Evolutionary conservation across 2,329 filamentous ascomycete species (phyloP), one percentile per base, ranked within the genome.

Genomic region (Trichoderma endophyticum): DNA sequence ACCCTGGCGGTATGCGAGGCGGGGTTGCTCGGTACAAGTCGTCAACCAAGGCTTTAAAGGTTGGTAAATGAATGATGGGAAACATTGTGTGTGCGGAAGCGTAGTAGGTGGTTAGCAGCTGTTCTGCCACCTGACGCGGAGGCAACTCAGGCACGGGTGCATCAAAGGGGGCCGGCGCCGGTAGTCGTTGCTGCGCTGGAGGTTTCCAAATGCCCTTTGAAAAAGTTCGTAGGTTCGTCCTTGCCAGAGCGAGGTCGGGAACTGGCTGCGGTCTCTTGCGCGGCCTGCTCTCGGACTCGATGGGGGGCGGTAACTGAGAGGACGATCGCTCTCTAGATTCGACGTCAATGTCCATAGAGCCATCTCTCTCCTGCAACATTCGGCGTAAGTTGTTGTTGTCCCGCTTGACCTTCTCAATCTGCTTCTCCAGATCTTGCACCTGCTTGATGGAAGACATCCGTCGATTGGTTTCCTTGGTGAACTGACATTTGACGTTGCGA

Each of bases 361-460:
- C 84, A 71, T 85, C 83, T 69, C 83, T 80, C 63, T 86, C 85
- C 56, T 84, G 82, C 57, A 93, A 82, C 77, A 91, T 88, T 34
- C 91, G 90, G 67, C 90, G 89, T 51, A 97, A 84, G 73, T 90
- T 91, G 71, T 85, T 87, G 77, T 97, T 95, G 80, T 97, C 93
- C 72, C 93, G 90, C 79, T 91, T 93, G 54, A 96, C 87, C 67
- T 91, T 88, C 61, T 92, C 89, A 77, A 98, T 89, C 82, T 98
- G 95, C 81, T 94, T 96, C 83, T 98, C 95, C 30, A 99, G 86
- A 80, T 99, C 96, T 82, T 98, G 96, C 14, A 98, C 93, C 85
- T 98, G 96, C 88, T 98, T 99, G 83, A 98, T 98, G 1, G 95
- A 98, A 21, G 96, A 98, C 96, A 99, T 99, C 74, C 96, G 90